Evolutionary conservation across 2,329 filamentous ascomycete genomes (phyloP).

Genomic region (Sphaceloma murrayae): DNA sequence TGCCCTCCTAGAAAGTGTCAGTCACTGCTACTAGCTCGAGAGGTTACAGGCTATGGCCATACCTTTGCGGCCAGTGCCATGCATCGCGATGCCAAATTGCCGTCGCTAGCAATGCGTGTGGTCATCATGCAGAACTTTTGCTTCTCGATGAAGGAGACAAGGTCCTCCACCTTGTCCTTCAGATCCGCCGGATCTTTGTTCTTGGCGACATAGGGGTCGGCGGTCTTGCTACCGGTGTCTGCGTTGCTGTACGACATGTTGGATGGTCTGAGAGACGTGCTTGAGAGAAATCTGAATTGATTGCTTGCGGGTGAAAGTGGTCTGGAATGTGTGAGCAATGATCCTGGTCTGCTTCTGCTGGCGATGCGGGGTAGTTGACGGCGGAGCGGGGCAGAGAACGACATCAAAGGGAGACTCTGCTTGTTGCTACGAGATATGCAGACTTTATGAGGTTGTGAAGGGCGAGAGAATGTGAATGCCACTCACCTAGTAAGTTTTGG

Average conservation of each 20-base stretch:
- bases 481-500: slow-evolving; percentile 4
- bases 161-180: slow-evolving; percentile 66
- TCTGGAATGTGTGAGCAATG: slow-evolving; percentile 14
- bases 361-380: slow-evolving; percentile 18
- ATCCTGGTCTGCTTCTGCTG: slow-evolving; percentile 13
- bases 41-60: slow-evolving; percentile 22
- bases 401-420: no score
- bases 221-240: slow-evolving; percentile 51
- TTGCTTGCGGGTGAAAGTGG: neutral
- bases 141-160: slow-evolving; percentile 58
- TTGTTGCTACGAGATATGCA: no score
- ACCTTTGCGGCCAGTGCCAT: slow-evolving; percentile 79
- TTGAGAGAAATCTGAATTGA: slow-evolving; percentile 8
- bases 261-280: slow-evolving; percentile 15
- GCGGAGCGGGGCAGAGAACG: slow-evolving; percentile 19
- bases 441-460: neutral
- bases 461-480: slow-evolving; percentile 3
- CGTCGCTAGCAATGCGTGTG: slow-evolving; percentile 56
- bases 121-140: slow-evolving; percentile 88
- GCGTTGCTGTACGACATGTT: slow-evolving; percentile 48
- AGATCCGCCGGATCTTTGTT: slow-evolving; percentile 55
- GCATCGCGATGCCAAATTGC: slow-evolving; percentile 65
- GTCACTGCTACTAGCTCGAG: no score
- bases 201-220: slow-evolving; percentile 71
- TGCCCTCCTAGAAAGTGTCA: slow-evolving; percentile 51